A percentile compares a stretch with the other conserved stretches of the same genome.
These are phyloP conservation scores for Tuber calosporum DNA, from an alignment of 495 filamentous ascomycete genomes.

Conservation along the genomic window DNA sequence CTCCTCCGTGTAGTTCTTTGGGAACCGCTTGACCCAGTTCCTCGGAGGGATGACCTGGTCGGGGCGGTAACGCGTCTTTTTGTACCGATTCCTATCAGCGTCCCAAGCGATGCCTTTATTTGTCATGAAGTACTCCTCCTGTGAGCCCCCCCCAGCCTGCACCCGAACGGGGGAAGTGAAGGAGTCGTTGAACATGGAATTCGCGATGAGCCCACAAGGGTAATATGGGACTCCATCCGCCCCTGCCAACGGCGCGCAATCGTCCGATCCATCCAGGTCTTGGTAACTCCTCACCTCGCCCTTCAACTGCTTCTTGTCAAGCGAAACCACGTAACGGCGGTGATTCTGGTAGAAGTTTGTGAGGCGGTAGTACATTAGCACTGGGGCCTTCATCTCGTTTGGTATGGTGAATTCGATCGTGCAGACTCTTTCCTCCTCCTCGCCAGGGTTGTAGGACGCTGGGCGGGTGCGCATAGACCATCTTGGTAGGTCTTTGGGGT, in stretches of 20 bases:
- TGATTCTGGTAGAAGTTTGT: slow-evolving; percentile 99
- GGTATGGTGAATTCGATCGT: slow-evolving; percentile 68
- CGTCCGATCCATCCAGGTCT: slow-evolving; percentile 54
- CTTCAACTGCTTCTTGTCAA: slow-evolving; percentile 72
- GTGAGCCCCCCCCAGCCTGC: slow-evolving; percentile 43
- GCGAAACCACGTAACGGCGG: slow-evolving; percentile 84
- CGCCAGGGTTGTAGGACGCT: slow-evolving; percentile 6
- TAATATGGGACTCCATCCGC: slow-evolving; percentile 65
- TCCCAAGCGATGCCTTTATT: slow-evolving; percentile 78
- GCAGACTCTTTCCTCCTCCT: slow-evolving; percentile 50
- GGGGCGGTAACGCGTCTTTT: slow-evolving; percentile 56
- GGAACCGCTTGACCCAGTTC: slow-evolving; percentile 66
- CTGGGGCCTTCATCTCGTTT: slow-evolving; percentile 65
- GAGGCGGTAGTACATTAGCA: slow-evolving; percentile 87
- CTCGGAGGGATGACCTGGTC: slow-evolving; percentile 69
- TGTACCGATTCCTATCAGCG: slow-evolving; percentile 72
- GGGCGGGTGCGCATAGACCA: slow-evolving; percentile 18
- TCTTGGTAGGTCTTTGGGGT: slow-evolving; percentile 35
- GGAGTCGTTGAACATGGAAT: slow-evolving; percentile 96
- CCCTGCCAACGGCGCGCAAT: slow-evolving; percentile 66
- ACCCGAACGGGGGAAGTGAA: slow-evolving; percentile 57
- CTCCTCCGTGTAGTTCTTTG: slow-evolving; percentile 54
- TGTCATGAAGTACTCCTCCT: slow-evolving; percentile 58
- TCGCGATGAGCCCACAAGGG: slow-evolving; percentile 92
- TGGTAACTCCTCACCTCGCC: slow-evolving; percentile 57